These are phyloP conservation scores for Apiotrichum gamsii DNA, from an alignment of 1,284 basidiomycete species.

Conservation along the genomic window DNA sequence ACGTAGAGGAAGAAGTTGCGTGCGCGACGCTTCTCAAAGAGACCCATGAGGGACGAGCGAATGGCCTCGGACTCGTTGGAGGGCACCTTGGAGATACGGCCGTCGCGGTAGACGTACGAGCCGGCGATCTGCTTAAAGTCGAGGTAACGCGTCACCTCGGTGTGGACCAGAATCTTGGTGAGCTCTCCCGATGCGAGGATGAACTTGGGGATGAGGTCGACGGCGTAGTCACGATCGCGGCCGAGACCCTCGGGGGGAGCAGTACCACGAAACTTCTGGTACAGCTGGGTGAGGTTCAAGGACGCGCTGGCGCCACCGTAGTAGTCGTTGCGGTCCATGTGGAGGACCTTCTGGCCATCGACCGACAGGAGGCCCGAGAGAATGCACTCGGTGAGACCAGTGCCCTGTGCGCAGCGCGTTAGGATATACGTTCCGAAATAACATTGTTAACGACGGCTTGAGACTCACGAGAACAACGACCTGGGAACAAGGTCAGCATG, in stretches of 20 bases:
- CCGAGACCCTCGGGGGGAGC: constrained; percentile 63
- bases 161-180: constrained; percentile 97
- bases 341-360: constrained; percentile 98
- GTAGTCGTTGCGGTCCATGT: constrained; percentile 99
- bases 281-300: constrained; percentile 96
- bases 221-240: constrained; percentile 89
- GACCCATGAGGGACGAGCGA: constrained; percentile 87
- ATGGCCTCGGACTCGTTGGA: constrained; percentile 98
- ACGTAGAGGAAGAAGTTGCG: constrained; percentile 99
- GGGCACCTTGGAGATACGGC: constrained; percentile 95
- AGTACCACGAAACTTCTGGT: constrained; percentile 75
- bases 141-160: constrained; percentile 96
- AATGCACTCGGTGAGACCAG: constrained; percentile 96
- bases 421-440: too few species aligned
- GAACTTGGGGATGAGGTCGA: constrained; percentile 91
- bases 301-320: constrained; percentile 97
- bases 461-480: constrained; percentile 67
- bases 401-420: constrained; percentile 53
- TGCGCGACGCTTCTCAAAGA: constrained; percentile 96
- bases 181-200: constrained; percentile 98
- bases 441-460: too few species aligned
- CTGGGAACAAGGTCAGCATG: constrained; percentile 48
- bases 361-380: constrained; percentile 93
- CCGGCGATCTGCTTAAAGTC: constrained; percentile 99
- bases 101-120: constrained; percentile 95